Conservation (phyloP, 495 filamentous ascomycete species). For the Penicillium fimorum region DNA sequence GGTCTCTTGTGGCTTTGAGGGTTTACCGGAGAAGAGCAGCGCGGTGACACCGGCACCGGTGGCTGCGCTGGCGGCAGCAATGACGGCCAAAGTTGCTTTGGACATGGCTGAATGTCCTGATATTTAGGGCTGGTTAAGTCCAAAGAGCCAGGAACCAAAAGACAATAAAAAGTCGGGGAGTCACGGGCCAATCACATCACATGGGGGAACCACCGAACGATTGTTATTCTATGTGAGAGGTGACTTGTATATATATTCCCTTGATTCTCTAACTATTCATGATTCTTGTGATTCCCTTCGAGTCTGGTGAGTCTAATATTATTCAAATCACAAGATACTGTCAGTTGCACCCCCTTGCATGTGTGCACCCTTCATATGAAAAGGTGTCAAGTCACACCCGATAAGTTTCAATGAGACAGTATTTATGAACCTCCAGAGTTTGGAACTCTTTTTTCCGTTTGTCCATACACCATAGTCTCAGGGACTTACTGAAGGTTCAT, state of each 20-base stretch:
- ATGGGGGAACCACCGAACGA: constrained; percentile 5
- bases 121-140: constrained; percentile 5
- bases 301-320: not conserved
- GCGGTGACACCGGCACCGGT: constrained; percentile 83
- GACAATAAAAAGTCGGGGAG: constrained; percentile 11
- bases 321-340: not conserved
- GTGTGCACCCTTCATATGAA: not conserved
- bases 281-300: not conserved
- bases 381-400: not conserved
- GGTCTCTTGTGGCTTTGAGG: constrained; percentile 44
- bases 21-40: constrained; percentile 67
- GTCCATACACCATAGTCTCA: not conserved
- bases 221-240: not conserved
- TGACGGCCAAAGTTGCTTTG: constrained; percentile 80
- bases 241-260: not conserved
- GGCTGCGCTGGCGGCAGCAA: constrained; percentile 85
- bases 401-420: not conserved
- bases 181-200: constrained; percentile 28
- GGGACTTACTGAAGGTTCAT: not conserved
- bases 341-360: not conserved
- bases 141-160: constrained; percentile 5
- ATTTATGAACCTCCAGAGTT: not conserved
- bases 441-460: not conserved
- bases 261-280: not conserved
- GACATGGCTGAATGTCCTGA: constrained; percentile 55